Base-by-base conservation (phyloP, 2,329 filamentous ascomycete genomes). In the Neurospora crassa region DNA sequence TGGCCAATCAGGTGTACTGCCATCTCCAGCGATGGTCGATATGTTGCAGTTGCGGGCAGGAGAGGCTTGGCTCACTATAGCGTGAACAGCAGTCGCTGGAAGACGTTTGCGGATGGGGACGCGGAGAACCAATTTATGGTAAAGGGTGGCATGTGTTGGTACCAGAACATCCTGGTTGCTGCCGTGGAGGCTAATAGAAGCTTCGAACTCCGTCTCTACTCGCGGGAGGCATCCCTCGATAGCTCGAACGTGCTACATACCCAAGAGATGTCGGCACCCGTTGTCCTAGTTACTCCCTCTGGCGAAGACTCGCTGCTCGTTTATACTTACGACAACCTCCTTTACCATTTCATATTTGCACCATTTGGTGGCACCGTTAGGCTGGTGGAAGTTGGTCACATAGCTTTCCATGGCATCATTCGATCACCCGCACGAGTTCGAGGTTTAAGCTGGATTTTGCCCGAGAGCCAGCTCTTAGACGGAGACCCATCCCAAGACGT, bases 81-180 rank as follows among this genome's bases (percentile, higher is more conserved):
- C 77, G 89, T 97, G 73, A 92, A 92, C 75, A 98, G 95, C 78
- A 93, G 95, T 40, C 88, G 96, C 72, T 99, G 96, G 96, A 97
- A 97, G 79, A 96, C 92, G 0, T 99, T 99, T 79, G 87, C 91
- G 68, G 93, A 94, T 76, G 87, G 90, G 37, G 88, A 87, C 40
- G 87, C 91, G 78, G 96, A 98, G 80, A 94, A 94, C 76, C 93
- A 94, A 74, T 99, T 99, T 89, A 93, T 34, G 93, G 93, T 99
- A 16, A 87, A 94, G 74, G 96, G 96, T 68, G 96, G 96, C 7
- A 97, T 99, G 94, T 98, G 95, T 79, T 99, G 96, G 96, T 94
- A 97, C 79, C 94, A 97, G 75, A 95, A 99, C 81, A 92, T 98
- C 41, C 85, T 99, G 20, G 92, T 98, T 71, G 94, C 94, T 47